These are phyloP conservation scores for Aspergillus felis DNA, from an alignment of 2,329 filamentous ascomycete species.

Conservation along the genomic window DNA sequence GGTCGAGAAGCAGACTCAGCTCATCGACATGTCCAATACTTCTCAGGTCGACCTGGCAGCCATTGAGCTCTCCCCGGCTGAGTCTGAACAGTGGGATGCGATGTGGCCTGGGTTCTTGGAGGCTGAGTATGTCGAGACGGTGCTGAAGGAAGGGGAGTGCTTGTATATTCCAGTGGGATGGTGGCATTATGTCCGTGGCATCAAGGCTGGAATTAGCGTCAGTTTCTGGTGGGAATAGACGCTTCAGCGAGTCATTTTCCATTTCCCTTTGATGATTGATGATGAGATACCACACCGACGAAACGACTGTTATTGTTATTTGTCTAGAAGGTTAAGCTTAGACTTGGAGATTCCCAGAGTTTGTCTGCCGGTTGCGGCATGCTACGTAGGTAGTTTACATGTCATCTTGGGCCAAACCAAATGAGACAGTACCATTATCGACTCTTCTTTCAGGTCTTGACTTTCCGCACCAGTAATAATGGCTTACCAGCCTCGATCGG, in stretches of 20 bases:
- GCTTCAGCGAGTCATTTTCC: not conserved
- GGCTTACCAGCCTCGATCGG: constrained; percentile 35
- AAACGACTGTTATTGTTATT: too few relatives aligned
- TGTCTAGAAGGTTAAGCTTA: not conserved
- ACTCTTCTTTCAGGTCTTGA: not conserved
- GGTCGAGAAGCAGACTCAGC: constrained; percentile 11
- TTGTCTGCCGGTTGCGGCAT: not conserved
- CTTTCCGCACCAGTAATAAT: constrained; percentile 25
- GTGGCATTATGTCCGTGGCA: constrained; percentile 94
- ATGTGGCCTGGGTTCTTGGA: constrained; percentile 54
- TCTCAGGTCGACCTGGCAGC: constrained; percentile 72
- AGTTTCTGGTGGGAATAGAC: constrained; percentile 87
- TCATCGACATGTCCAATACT: constrained; percentile 88
- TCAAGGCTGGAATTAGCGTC: constrained; percentile 86
- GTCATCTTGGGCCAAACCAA: not conserved
- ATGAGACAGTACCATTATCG: not conserved
- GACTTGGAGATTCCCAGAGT: not conserved
- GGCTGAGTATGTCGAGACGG: constrained; percentile 66
- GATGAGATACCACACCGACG: too few relatives aligned
- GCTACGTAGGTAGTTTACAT: not conserved
- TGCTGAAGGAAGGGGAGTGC: constrained; percentile 76
- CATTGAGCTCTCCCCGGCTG: constrained; percentile 52
- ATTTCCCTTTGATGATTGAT: too few relatives aligned
- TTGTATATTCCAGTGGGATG: constrained; percentile 89
- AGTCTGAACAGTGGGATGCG: constrained; percentile 40